A percentile compares a stretch with the other conserved stretches of the same genome.
These are phyloP conservation scores for Trichoderma polysporum DNA, from an alignment of 2,329 filamentous ascomycete genomes.

Conservation along the genomic window DNA sequence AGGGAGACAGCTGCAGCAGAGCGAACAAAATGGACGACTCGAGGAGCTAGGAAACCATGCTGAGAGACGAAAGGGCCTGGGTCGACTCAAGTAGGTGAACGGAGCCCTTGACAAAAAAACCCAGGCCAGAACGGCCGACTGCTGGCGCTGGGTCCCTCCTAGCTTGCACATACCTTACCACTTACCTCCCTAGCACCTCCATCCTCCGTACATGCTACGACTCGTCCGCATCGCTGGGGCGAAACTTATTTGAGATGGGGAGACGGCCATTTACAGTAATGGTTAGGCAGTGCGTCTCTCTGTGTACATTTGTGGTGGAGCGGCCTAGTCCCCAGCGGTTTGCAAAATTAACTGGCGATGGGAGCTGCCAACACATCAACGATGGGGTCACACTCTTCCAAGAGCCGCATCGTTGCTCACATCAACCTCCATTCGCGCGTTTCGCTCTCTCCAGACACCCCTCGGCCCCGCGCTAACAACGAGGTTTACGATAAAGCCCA, in stretches of 20 bases:
- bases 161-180: constrained; percentile 12
- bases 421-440: constrained; percentile 46
- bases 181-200: background rate
- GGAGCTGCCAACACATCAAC: constrained; percentile 88
- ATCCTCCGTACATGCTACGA: constrained; percentile 11
- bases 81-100: background rate
- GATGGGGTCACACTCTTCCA: constrained; percentile 63
- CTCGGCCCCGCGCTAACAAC: constrained; percentile 50
- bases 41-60: constrained; percentile 3
- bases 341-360: constrained; percentile 73
- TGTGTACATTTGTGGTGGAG: constrained; percentile 57
- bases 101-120: background rate
- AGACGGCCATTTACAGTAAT: constrained; percentile 40
- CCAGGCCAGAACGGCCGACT: background rate
- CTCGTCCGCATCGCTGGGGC: constrained; percentile 16
- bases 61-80: background rate
- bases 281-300: constrained; percentile 43
- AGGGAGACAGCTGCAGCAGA: constrained; percentile 3
- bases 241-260: constrained; percentile 39
- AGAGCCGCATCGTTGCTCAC: constrained; percentile 67
- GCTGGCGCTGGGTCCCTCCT: background rate
- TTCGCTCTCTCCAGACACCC: constrained; percentile 44
- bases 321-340: constrained; percentile 60
- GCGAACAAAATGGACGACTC: background rate
- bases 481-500: constrained; percentile 60